phyloP scores from a whole-genome alignment of 1,139 yeast species.

The Suhomyces chickasaworum region DNA sequence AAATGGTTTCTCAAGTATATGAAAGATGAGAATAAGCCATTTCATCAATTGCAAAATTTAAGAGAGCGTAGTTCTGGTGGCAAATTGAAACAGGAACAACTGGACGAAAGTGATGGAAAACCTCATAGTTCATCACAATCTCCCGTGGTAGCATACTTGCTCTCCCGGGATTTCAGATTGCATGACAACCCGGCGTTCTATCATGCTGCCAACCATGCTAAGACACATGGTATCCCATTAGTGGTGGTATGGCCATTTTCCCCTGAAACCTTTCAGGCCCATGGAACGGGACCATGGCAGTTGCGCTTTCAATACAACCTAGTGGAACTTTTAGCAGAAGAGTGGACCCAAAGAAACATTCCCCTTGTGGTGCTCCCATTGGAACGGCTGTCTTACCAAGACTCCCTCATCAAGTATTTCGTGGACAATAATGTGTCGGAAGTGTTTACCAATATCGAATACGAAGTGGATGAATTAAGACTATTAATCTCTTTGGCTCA shows the following conservation, averaged over 20 bases:
- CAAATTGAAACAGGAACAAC: neutral
- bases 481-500: constrained; percentile 31
- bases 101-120: neutral
- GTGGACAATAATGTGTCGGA: constrained; percentile 29
- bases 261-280: constrained; percentile 41
- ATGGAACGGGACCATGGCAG: constrained; percentile 46
- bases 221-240: constrained; percentile 10
- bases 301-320: constrained; percentile 38
- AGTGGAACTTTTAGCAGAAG: constrained; percentile 29
- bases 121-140: too few species aligned
- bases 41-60: constrained; percentile 13
- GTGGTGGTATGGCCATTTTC: constrained; percentile 28
- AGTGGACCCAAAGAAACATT: constrained; percentile 35
- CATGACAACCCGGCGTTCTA: constrained; percentile 16
- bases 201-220: constrained; percentile 12
- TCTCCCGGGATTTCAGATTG: constrained; percentile 17
- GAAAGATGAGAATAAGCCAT: constrained; percentile 30
- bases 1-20: constrained; percentile 22
- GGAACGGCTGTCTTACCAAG: constrained; percentile 24
- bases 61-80: neutral
- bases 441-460: constrained; percentile 46
- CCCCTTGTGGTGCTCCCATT: constrained; percentile 41
- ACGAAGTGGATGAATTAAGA: constrained; percentile 55
- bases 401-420: constrained; percentile 27
- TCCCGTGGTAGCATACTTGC: constrained; percentile 12